A percentile compares a stretch with the other conserved stretches of the same genome.
These are phyloP conservation scores for Zoysia japonica DNA, from an alignment of 176 grass and related monocot genomes.

Conservation along the genomic window DNA sequence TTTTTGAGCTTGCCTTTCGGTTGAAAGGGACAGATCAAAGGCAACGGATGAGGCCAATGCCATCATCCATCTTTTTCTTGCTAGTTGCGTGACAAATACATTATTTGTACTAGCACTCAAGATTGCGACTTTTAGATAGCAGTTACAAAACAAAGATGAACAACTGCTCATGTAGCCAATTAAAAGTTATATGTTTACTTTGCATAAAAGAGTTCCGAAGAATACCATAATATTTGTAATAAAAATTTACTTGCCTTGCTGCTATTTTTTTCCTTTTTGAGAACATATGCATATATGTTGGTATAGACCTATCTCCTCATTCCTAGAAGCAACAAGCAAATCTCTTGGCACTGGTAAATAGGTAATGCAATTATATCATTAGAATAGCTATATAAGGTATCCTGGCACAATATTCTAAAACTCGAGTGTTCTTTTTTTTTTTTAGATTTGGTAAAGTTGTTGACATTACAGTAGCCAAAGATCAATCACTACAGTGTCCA, in stretches of 20 bases:
- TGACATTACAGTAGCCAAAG: constrained; percentile 23
- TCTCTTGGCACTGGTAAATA: background rate
- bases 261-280: too few relatives aligned
- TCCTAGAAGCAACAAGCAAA: background rate
- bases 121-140: background rate
- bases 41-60: constrained; percentile 21
- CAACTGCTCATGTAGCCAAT: background rate
- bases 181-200: background rate
- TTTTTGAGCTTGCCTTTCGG: constrained; percentile 34
- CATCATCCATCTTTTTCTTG: constrained; percentile 1
- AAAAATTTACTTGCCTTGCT: too few relatives aligned
- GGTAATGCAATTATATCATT: background rate
- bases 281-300: too few relatives aligned
- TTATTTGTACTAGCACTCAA: background rate
- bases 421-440: background rate
- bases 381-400: background rate
- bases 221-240: background rate
- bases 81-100: constrained; percentile 26
- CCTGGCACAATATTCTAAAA: background rate
- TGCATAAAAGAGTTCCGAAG: background rate
- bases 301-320: background rate
- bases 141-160: background rate
- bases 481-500: constrained; percentile 13
- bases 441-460: constrained; percentile 17
- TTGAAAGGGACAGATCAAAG: constrained; percentile 42